Evolutionary conservation across 2,329 filamentous ascomycete species (phyloP), one percentile per base, ranked within the genome.

Genomic region (Ophiostoma himal-ulmi): DNA sequence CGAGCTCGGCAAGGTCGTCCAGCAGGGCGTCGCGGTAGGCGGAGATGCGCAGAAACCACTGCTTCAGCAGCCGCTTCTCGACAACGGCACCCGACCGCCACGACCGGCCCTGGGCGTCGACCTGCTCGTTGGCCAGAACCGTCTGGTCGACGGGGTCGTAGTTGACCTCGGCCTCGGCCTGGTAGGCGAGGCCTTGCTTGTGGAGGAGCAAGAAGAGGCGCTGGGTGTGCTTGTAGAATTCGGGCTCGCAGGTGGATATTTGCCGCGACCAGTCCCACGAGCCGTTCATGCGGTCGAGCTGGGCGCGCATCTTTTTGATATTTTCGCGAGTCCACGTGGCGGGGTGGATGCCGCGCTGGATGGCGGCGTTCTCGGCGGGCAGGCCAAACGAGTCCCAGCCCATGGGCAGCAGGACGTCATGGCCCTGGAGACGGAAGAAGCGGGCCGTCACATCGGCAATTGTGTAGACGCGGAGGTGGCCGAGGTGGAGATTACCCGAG

Each of bases 381-480:
- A 97, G 82, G 1, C 93, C 93, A 80, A 97, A 96, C 5, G 92
- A 91, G 82, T 97, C 93, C 93, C 93, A 97, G 13, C 93, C 93
- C 85, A 96, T 96, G n/a, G 93, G 92, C 73, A 96, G 86, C 69
- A 96, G 80, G 41, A 96, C 92, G 70, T 91, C 81, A 74, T 88
- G 84, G 20, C 93, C 93, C 74, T 89, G 88, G 81, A 96, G 88
- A 36, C 85, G 85, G 75, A 89, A 87, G 77, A 89, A 96, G 69
- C 93, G 86, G 17, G 92, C 88, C 69, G 96, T 81, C 11, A 94
- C 91, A 81, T 97, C 93, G 72, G 93, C 92, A 74, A 97, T 95
- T 52, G 93, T 92, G 81, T 96, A 97, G 68, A 96, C 92, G 66
- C 93, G 89, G 54, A 96, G 82, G 78, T 97, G 93, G 17, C 93